Percentiles rank a stretch among this genome's conserved stretches.
Evolutionary conservation across 768 basidiomycete genomes (phyloP).

Genomic region (Tephrocybe sp.): DNA sequence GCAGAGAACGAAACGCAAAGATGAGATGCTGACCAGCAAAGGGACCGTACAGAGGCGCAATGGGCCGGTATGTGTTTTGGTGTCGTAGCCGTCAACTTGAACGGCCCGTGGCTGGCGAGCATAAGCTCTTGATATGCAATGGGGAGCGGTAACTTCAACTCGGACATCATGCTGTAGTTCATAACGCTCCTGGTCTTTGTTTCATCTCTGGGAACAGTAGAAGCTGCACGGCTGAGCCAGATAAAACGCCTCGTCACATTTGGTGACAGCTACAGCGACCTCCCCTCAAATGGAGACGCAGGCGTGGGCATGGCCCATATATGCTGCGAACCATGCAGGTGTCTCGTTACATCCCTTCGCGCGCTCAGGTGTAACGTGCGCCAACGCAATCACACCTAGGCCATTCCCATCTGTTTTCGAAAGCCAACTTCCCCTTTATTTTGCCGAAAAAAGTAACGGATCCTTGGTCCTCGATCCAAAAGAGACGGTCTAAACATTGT

Average conservation of each 20-base stretch:
- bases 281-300: constrained; percentile 37
- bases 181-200: too few species aligned
- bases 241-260: constrained; percentile 68
- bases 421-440: constrained; percentile 53
- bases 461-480: constrained; percentile 36
- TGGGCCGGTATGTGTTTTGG: too few species aligned
- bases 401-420: constrained; percentile 60
- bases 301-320: constrained; percentile 61
- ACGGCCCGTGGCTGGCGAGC: too few species aligned
- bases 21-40: too few species aligned
- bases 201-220: too few species aligned
- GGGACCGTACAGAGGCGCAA: too few species aligned
- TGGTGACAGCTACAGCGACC: constrained; percentile 65
- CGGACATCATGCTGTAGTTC: too few species aligned
- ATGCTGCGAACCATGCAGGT: constrained; percentile 52
- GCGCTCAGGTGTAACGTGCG: constrained; percentile 62
- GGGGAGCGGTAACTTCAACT: too few species aligned
- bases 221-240: constrained; percentile 36
- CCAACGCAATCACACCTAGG: constrained; percentile 55
- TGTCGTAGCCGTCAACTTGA: too few species aligned
- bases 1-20: too few species aligned
- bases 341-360: constrained; percentile 59
- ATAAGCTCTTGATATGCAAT: too few species aligned
- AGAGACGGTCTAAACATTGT: constrained; percentile 61
- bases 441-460: constrained; percentile 40